Evolutionary conservation across 345 rosid species (phyloP).

Genomic region (Hibiscus mutabilis): DNA sequence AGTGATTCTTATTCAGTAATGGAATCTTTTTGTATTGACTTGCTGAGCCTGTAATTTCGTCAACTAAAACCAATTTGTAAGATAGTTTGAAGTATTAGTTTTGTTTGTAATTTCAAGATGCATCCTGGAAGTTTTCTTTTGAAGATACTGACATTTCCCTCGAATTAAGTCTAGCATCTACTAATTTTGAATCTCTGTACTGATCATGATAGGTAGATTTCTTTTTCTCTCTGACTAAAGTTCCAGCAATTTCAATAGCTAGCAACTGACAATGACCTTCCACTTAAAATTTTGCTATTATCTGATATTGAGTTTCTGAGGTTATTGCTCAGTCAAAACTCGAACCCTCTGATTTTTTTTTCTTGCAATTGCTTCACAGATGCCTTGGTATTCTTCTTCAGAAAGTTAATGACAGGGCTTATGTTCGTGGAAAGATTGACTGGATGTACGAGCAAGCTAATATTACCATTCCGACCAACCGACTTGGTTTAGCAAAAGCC

Average conservation of each 20-base stretch:
- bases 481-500: conserved; percentile 97
- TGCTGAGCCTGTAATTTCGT: no score
- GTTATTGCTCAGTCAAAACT: conserved; percentile 1
- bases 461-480: conserved; percentile 72
- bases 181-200: neutral
- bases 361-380: conserved; percentile 35
- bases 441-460: conserved; percentile 88
- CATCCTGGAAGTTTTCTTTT: neutral
- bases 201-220: neutral
- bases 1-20: no score
- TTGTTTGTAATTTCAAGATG: neutral
- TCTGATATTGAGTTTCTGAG: conserved; percentile 1
- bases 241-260: neutral
- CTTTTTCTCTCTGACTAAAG: neutral
- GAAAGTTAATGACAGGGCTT: conserved; percentile 74
- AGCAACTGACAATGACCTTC: neutral
- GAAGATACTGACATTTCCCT: neutral
- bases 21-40: no score
- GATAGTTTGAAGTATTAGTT: no score
- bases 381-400: conserved; percentile 92
- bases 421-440: conserved; percentile 76
- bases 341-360: neutral
- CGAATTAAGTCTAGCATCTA: neutral
- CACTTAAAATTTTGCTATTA: neutral
- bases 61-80: no score